Base-by-base conservation (phyloP, 176 grass and related monocot genomes). In the Elymus sibiricus region DNA sequence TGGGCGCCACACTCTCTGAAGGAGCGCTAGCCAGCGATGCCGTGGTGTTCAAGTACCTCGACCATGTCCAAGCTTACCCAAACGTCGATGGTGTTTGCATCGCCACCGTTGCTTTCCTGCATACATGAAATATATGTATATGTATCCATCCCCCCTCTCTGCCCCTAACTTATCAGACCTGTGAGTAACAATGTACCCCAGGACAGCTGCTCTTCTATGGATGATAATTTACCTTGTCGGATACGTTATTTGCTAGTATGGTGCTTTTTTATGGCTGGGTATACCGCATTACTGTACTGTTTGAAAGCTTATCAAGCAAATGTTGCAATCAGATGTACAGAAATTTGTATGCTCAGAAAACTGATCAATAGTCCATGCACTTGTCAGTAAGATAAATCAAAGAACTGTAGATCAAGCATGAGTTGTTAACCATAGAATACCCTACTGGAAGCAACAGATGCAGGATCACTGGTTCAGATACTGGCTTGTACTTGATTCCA, bases 1-100 rank as follows among this genome's bases (percentile, higher is more conserved):
- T 86, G 37, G 75, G 87, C 39, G 61, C 84, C 25, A 71, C 69
- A 34, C 56, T 76, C 6, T 56, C 42, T 3, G 74, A 92, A 38
- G 74, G 86, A 78, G 83, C 35, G 2, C 12, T 22, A 8, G 37
- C 31, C 14, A 76, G 79, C 64, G 86, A 95, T 17, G 26, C 62
- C 11, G 83, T 70, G 34, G 86, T 91, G 75, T 95, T 98, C 78
- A 92, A 80, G 81, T 98, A 98, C 83, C 55, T 98, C 7, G 91
- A 94, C 77, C 95, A 94, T 24, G 78, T 98, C 34, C 88, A 72
- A 64, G 93, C 83, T 76, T 98, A 98, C 79, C 88, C 86, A 7
- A 89, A 70, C n/a, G 78, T 86, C 11, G 89, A 94, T 83, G 87
- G 86, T 19, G 87, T 87, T 17, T 87, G 77, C 77, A 76, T 95